A percentile compares a stretch with the other conserved stretches of the same genome.
phyloP scores from a whole-genome alignment of 2,329 filamentous ascomycete species.

The Zarea fungicola region DNA sequence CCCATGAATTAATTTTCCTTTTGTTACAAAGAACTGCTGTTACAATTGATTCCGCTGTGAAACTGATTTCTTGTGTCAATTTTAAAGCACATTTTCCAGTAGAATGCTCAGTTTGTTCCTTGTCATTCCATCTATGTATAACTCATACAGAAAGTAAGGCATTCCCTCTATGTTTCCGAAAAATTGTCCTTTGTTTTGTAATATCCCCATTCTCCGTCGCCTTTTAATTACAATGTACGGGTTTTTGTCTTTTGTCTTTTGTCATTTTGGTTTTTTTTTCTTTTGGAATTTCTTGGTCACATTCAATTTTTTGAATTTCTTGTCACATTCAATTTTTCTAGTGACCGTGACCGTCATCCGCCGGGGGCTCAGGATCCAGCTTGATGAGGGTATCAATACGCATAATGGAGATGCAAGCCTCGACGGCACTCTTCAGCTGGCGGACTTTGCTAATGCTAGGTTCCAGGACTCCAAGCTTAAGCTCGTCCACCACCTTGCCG shows the following conservation, averaged over 20 bases:
- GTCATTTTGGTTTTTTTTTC: conserved; percentile 16
- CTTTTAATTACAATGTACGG: conserved; percentile 11
- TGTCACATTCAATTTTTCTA: conserved; percentile 35
- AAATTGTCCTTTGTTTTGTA: neutral
- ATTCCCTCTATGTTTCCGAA: neutral
- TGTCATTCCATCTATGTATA: conserved; percentile 6
- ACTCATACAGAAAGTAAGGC: neutral
- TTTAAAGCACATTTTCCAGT: neutral
- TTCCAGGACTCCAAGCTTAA: conserved; percentile 94
- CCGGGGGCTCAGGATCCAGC: conserved; percentile 82
- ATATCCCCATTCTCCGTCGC: conserved; percentile 3
- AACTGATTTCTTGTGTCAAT: too few relatives aligned
- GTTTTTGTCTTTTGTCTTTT: conserved; percentile 15
- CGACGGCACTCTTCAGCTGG: conserved; percentile 96
- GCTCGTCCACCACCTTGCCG: conserved; percentile 85
- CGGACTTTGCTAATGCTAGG: conserved; percentile 97
- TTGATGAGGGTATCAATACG: conserved; percentile 98
- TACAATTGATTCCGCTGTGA: too few relatives aligned
- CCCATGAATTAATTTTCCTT: conserved; percentile 10
- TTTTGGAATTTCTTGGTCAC: conserved; percentile 17
- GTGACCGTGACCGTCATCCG: conserved; percentile 80
- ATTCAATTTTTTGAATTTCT: conserved; percentile 15
- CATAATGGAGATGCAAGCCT: conserved; percentile 99
- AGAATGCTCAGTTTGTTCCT: neutral
- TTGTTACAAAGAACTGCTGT: conserved; percentile 9